These are phyloP conservation scores for Penicillium olsonii DNA, from an alignment of 2,329 filamentous ascomycete species.

Conservation along the genomic window DNA sequence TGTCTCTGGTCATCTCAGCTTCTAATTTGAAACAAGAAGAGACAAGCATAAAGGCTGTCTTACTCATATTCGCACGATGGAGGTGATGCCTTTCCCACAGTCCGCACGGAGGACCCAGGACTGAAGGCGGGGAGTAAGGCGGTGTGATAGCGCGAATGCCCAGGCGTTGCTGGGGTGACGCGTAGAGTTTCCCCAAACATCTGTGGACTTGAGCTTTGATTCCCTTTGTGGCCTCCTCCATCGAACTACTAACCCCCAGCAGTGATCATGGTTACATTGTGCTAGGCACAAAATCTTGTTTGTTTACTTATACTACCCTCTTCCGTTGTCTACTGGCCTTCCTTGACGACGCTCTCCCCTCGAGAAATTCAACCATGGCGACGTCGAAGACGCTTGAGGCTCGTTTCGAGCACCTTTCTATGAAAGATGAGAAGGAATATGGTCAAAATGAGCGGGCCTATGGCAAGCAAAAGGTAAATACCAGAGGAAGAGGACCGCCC, in stretches of 20 bases:
- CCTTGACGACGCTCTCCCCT: conserved; percentile 8
- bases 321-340: conserved; percentile 8
- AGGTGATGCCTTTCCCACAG: too few species aligned
- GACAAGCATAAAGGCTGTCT: too few species aligned
- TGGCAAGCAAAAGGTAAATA: conserved; percentile 73
- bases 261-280: conserved; percentile 12
- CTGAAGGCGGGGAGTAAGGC: background rate
- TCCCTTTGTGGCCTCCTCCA: conserved; percentile 10
- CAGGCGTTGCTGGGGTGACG: conserved; percentile 24
- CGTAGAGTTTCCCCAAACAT: conserved; percentile 18
- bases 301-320: background rate
- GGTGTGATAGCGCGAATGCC: background rate
- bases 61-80: too few species aligned
- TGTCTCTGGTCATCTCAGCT: too few species aligned
- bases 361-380: conserved; percentile 59
- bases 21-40: too few species aligned
- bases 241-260: conserved; percentile 11
- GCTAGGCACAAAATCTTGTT: conserved; percentile 2
- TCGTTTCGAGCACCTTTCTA: conserved; percentile 85
- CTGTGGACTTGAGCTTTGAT: conserved; percentile 8
- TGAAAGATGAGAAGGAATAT: conserved; percentile 82
- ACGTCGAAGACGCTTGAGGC: conserved; percentile 76
- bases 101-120: too few species aligned
- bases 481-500: background rate
- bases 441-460: conserved; percentile 57